A percentile compares a stretch with the other conserved stretches of the same genome.
phyloP scores from a whole-genome alignment of 306 rosid genomes.

The Crotalaria pallida region DNA sequence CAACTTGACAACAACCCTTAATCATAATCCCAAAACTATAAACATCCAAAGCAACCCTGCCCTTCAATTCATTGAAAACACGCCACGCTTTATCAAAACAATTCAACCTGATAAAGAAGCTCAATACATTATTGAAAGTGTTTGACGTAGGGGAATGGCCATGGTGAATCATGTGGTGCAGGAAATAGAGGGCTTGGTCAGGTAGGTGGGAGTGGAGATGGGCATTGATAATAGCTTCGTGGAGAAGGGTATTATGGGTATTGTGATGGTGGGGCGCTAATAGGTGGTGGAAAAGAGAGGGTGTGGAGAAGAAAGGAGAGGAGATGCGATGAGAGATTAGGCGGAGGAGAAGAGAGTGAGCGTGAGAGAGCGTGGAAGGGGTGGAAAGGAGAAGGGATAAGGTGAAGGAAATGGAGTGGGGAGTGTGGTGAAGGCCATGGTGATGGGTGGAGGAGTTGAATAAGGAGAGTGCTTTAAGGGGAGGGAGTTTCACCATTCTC shows the following conservation, averaged over 20 bases:
- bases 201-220: conserved; percentile 44
- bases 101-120: conserved; percentile 40
- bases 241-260: conserved; percentile 18
- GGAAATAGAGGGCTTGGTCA: conserved; percentile 42
- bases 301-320: conserved; percentile 29
- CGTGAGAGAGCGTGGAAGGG: conserved; percentile 33
- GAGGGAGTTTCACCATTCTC: conserved; percentile 61
- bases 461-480: conserved; percentile 42
- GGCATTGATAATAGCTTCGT: conserved; percentile 50
- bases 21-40: conserved; percentile 74
- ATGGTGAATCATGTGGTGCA: conserved; percentile 41
- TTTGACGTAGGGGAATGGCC: conserved; percentile 46
- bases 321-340: conserved; percentile 48
- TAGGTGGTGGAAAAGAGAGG: conserved; percentile 42
- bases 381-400: conserved; percentile 43
- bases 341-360: conserved; percentile 46
- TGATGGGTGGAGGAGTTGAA: conserved; percentile 30
- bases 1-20: conserved; percentile 58
- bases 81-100: conserved; percentile 45
- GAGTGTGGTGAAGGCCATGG: conserved; percentile 40
- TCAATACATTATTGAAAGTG: conserved; percentile 52
- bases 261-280: conserved; percentile 9
- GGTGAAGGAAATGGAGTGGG: conserved; percentile 44
- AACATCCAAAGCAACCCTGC: conserved; percentile 36
- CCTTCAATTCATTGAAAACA: conserved; percentile 41